These are phyloP conservation scores for Podospora pseudocomata DNA, from an alignment of 495 filamentous ascomycete species.

Conservation along the genomic window DNA sequence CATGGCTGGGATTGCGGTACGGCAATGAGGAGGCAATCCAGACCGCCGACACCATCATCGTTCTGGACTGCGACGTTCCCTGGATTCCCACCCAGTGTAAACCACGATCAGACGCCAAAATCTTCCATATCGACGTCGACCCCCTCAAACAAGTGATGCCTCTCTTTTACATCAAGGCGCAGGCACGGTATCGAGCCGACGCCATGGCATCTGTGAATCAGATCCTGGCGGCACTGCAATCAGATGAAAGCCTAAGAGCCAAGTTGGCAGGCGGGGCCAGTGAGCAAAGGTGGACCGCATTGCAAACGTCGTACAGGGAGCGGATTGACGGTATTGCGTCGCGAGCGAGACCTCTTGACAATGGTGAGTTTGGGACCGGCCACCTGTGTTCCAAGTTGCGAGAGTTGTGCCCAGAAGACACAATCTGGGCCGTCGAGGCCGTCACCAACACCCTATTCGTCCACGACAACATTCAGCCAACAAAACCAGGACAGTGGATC, in stretches of 20 bases:
- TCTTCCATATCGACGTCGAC: conserved; percentile 83
- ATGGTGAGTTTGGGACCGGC: conserved; percentile 65
- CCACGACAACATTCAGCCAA: conserved; percentile 75
- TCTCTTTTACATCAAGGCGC: conserved; percentile 70
- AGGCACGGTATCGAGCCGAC: conserved; percentile 73
- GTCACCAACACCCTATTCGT: conserved; percentile 80
- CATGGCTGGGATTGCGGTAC: conserved; percentile 69
- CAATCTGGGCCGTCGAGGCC: conserved; percentile 83
- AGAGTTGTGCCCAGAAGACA: conserved; percentile 64
- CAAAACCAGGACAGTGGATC: conserved; percentile 76
- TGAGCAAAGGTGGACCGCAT: conserved; percentile 48
- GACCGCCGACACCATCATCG: conserved; percentile 78
- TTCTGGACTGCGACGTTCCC: conserved; percentile 77
- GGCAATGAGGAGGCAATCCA: conserved; percentile 70
- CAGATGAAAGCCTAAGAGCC: conserved; percentile 41
- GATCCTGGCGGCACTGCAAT: conserved; percentile 55
- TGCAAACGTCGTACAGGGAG: conserved; percentile 57
- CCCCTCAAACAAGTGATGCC: conserved; percentile 87
- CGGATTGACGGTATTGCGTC: conserved; percentile 56
- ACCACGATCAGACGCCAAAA: conserved; percentile 56
- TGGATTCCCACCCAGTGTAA: conserved; percentile 63
- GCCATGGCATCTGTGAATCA: conserved; percentile 68
- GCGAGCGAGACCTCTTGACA: conserved; percentile 52
- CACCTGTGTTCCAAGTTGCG: conserved; percentile 66
- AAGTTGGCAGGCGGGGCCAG: conserved; percentile 47